A percentile compares a stretch with the other conserved stretches of the same genome.
Conservation (phyloP, 768 basidiomycete species). For the Tylopilus felleus region DNA sequence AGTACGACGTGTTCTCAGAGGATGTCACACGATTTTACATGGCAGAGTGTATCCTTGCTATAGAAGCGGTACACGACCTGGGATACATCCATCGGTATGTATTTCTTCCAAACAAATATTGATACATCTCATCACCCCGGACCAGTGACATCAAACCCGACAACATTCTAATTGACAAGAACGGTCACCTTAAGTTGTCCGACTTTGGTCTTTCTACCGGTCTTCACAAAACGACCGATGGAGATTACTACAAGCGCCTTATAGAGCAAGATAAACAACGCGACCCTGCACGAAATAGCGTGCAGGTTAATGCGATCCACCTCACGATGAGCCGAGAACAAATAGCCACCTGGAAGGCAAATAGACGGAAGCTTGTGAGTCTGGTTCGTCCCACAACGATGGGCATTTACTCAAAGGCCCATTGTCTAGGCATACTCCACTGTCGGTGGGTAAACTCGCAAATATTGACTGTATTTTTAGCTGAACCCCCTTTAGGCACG, state of each 20-base stretch:
- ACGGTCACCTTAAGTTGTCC: constrained; percentile 94
- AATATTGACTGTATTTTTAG: neutral
- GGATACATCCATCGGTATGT: constrained; percentile 96
- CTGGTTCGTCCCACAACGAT: neutral
- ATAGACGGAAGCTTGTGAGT: constrained; percentile 86
- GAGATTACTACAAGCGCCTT: constrained; percentile 88
- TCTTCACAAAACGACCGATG: constrained; percentile 94
- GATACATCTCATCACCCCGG: neutral
- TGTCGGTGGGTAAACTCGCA: constrained; percentile 40
- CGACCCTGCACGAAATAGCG: constrained; percentile 80
- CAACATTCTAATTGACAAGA: constrained; percentile 97
- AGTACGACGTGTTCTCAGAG: constrained; percentile 98
- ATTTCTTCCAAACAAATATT: neutral
- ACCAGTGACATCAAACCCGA: constrained; percentile 97
- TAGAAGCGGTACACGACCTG: constrained; percentile 97
- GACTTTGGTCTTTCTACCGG: constrained; percentile 98
- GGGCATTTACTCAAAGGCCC: constrained; percentile 5
- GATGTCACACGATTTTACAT: constrained; percentile 99
- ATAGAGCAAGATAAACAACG: constrained; percentile 72
- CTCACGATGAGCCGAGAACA: constrained; percentile 95
- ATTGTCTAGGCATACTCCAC: constrained; percentile 84
- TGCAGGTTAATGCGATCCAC: constrained; percentile 97
- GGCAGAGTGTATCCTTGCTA: constrained; percentile 96
- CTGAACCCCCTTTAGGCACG: constrained; percentile 24
- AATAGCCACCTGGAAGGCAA: constrained; percentile 99